Percentiles rank a stretch among this genome's conserved stretches.
Conservation (phyloP, 352 stramenopile species). For the Globisporangium solare region DNA sequence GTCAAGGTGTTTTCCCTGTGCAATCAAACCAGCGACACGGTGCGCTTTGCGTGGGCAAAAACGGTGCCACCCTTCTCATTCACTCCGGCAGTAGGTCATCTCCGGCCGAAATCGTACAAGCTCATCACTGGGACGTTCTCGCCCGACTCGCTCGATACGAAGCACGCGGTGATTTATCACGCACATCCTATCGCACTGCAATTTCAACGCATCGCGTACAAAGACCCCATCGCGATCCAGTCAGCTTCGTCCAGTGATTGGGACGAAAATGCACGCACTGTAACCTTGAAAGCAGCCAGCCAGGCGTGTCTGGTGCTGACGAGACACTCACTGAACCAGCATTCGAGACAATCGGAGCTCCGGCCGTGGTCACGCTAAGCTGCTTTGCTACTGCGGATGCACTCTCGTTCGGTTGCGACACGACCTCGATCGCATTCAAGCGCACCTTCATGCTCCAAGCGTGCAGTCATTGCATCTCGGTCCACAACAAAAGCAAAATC, state of each 20-base stretch:
- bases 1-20: constrained; percentile 75
- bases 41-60: constrained; percentile 74
- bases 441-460: constrained; percentile 87
- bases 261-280: constrained; percentile 69
- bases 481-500: constrained; percentile 78
- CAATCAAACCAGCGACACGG: constrained; percentile 51
- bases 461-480: constrained; percentile 60
- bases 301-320: constrained; percentile 12
- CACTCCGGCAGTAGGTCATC: constrained; percentile 63
- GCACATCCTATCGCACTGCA: constrained; percentile 35
- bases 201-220: constrained; percentile 55
- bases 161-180: constrained; percentile 29
- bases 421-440: constrained; percentile 56
- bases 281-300: constrained; percentile 35
- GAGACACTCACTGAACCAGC: constrained; percentile 36
- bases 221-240: constrained; percentile 8
- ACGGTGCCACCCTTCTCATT: constrained; percentile 58
- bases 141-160: constrained; percentile 18
- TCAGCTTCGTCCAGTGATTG: constrained; percentile 37
- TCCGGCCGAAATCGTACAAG: constrained; percentile 53
- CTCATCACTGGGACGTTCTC: constrained; percentile 74
- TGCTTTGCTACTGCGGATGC: constrained; percentile 70
- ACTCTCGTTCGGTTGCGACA: constrained; percentile 58
- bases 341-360: constrained; percentile 31
- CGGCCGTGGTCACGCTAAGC: constrained; percentile 35